These are phyloP conservation scores for Capsicum chinense DNA, from an alignment of 257 asterid genomes.

Conservation along the genomic window DNA sequence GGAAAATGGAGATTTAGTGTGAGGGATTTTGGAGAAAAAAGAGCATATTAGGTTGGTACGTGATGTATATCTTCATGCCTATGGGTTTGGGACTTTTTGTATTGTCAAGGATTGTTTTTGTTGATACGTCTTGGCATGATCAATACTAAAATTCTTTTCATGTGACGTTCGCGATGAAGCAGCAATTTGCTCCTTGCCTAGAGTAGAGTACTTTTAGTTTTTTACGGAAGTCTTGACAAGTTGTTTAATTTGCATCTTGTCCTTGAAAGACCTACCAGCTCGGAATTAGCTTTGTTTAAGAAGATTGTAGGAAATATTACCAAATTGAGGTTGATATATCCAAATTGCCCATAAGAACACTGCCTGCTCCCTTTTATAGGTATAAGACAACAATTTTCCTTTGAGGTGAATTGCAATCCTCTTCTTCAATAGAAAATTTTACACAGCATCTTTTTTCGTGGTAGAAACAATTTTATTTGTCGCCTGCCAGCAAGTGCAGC, in stretches of 20 bases:
- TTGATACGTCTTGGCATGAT: neutral
- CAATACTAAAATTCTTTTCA: slow-evolving; percentile 14
- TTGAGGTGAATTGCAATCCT: neutral
- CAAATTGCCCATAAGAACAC: neutral
- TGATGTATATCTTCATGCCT: neutral
- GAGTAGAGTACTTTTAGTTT: neutral
- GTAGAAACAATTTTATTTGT: neutral
- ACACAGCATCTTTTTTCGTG: slow-evolving; percentile 12
- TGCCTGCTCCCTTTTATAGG: slow-evolving; percentile 18
- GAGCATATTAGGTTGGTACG: neutral
- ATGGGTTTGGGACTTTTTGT: neutral
- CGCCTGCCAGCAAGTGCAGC: slow-evolving; percentile 13
- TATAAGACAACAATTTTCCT: neutral
- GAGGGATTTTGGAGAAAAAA: neutral
- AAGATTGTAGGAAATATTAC: slow-evolving; percentile 24
- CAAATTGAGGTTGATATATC: slow-evolving; percentile 18
- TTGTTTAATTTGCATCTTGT: slow-evolving; percentile 17
- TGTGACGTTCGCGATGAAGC: slow-evolving; percentile 17
- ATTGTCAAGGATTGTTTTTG: slow-evolving; percentile 19
- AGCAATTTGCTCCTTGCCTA: slow-evolving; percentile 4
- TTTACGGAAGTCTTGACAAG: slow-evolving; percentile 1
- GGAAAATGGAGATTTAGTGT: slow-evolving; percentile 11
- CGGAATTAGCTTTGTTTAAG: neutral
- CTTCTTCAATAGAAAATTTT: slow-evolving; percentile 18
- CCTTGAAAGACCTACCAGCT: neutral